phyloP scores from a whole-genome alignment of 371 early-diverging fungal species.

The Saksenaea oblongispora region DNA sequence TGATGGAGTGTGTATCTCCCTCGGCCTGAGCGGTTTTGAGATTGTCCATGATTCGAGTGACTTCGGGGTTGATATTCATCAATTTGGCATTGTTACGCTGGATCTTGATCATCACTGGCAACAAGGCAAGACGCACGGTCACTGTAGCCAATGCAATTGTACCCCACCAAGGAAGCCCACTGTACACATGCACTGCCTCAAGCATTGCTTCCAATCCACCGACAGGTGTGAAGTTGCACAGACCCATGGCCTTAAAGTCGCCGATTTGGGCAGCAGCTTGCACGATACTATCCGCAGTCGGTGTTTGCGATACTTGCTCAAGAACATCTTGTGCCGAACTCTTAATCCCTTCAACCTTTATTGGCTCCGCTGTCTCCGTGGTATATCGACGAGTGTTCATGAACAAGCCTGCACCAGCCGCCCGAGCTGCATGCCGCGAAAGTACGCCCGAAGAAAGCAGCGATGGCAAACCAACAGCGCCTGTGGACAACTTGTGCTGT shows the following conservation, averaged over 20 bases:
- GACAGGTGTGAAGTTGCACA: constrained; percentile 77
- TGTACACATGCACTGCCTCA: constrained; percentile 79
- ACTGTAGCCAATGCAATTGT: constrained; percentile 80
- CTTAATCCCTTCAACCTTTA: neutral
- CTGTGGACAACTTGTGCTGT: neutral
- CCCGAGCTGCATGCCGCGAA: neutral
- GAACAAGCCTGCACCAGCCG: neutral
- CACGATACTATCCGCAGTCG: constrained; percentile 45
- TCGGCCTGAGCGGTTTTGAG: constrained; percentile 58
- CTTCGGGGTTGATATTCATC: constrained; percentile 77
- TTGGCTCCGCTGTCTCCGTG: neutral
- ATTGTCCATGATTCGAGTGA: constrained; percentile 67
- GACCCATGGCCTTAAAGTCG: constrained; percentile 78
- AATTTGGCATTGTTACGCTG: constrained; percentile 75
- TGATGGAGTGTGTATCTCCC: constrained; percentile 60
- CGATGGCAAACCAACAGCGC: neutral
- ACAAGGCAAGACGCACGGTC: constrained; percentile 66
- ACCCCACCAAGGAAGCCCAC: constrained; percentile 94
- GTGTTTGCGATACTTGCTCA: constrained; percentile 30
- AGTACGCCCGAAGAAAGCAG: neutral
- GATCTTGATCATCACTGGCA: constrained; percentile 79
- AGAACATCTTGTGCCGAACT: constrained; percentile 20
- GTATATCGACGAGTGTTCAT: constrained; percentile 2
- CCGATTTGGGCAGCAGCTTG: constrained; percentile 70
- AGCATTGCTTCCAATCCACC: constrained; percentile 74